Percentiles rank a stretch among this genome's conserved stretches.
These are phyloP conservation scores for Hemisphaericaspora xylanilytica DNA, from an alignment of 1,139 yeast genomes.

Conservation along the genomic window DNA sequence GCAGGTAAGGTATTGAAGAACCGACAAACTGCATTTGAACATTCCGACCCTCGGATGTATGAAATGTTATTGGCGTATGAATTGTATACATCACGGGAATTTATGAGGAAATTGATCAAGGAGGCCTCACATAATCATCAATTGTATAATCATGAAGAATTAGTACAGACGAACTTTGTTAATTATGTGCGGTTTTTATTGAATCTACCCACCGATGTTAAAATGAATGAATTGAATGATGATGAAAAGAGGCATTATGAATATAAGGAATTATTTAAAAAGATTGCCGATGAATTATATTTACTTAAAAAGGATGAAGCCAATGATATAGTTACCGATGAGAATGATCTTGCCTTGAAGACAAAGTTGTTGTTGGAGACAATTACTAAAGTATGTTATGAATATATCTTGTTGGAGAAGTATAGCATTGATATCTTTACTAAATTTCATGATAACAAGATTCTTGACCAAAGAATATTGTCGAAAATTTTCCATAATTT, in stretches of 20 bases:
- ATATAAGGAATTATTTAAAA: slow-evolving; percentile 26
- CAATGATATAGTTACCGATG: slow-evolving; percentile 24
- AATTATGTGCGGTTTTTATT: slow-evolving; percentile 39
- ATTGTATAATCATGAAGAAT: slow-evolving; percentile 31
- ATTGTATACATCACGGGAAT: slow-evolving; percentile 27
- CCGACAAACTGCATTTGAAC: slow-evolving; percentile 8
- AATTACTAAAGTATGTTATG: slow-evolving; percentile 40
- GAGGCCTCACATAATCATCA: slow-evolving; percentile 10
- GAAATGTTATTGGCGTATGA: slow-evolving; percentile 37
- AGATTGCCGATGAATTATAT: slow-evolving; percentile 27
- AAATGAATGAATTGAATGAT: slow-evolving; percentile 20
- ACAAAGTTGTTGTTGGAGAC: slow-evolving; percentile 25
- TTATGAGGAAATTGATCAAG: slow-evolving; percentile 27
- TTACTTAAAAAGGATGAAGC: slow-evolving; percentile 29
- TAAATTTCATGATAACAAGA: slow-evolving; percentile 33
- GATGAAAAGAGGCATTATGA: slow-evolving; percentile 28
- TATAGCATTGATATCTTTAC: slow-evolving; percentile 39
- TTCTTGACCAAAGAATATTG: slow-evolving; percentile 28
- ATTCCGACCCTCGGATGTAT: slow-evolving; percentile 23
- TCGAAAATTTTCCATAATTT: slow-evolving; percentile 23
- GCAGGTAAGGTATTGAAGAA: slow-evolving; percentile 5
- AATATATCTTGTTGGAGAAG: slow-evolving; percentile 40
- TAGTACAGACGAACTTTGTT: slow-evolving; percentile 38
- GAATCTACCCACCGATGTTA: slow-evolving; percentile 25
- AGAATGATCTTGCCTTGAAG: slow-evolving; percentile 15